Evolutionary conservation across 2,329 filamentous ascomycete species (phyloP).

Genomic region (Verticillium zaregamsianum): DNA sequence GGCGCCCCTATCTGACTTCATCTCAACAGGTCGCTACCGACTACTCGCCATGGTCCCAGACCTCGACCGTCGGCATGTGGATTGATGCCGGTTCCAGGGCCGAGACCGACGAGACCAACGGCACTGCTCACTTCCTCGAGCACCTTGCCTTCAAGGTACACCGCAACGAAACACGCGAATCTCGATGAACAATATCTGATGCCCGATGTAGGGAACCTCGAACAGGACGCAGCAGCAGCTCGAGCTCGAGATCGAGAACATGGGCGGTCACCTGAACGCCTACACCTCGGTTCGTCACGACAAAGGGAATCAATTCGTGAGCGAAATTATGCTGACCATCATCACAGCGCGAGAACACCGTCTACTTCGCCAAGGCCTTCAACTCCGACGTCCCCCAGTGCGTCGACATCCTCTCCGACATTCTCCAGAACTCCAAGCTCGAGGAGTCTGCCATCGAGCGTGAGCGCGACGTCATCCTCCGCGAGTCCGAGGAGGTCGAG

Average conservation of each 20-base stretch:
- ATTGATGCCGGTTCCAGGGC: slow-evolving; percentile 98
- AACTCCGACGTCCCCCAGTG: slow-evolving; percentile 95
- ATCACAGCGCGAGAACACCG: slow-evolving; percentile 89
- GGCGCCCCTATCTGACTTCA: slow-evolving; percentile 4
- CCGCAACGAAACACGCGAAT: background rate
- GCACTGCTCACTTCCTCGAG: slow-evolving; percentile 98
- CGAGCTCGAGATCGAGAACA: slow-evolving; percentile 99
- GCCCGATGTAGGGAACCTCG: slow-evolving; percentile 67
- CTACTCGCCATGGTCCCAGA: slow-evolving; percentile 97
- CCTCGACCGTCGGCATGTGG: slow-evolving; percentile 97
- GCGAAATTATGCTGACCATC: background rate
- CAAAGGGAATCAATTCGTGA: background rate
- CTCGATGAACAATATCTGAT: background rate
- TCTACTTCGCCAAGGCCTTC: slow-evolving; percentile 99
- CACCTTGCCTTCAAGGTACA: slow-evolving; percentile 98
- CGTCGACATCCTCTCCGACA: slow-evolving; percentile 98
- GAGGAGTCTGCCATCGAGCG: slow-evolving; percentile 90
- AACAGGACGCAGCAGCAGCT: slow-evolving; percentile 95
- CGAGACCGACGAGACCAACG: slow-evolving; percentile 98
- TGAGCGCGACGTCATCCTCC: slow-evolving; percentile 96
- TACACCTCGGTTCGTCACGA: slow-evolving; percentile 84
- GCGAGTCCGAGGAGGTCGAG: slow-evolving; percentile 99
- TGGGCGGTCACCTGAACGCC: slow-evolving; percentile 98
- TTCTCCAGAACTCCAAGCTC: slow-evolving; percentile 98
- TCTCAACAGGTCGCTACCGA: slow-evolving; percentile 83